Base-by-base conservation (phyloP, 495 filamentous ascomycete genomes). In the Aspergillus nanangensis region DNA sequence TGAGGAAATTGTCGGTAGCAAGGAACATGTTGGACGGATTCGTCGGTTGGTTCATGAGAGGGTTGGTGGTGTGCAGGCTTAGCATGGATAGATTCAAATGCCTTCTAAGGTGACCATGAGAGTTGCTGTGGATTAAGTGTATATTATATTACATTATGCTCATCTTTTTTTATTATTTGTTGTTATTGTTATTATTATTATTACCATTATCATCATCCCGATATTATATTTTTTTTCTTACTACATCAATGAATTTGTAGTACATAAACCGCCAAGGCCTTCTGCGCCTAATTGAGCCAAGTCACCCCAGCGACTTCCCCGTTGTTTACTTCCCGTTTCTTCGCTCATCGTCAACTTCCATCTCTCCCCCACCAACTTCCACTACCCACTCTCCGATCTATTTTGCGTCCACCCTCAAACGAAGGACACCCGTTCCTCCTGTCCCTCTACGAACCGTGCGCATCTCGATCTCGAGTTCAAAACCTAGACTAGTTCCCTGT, bases 1-100 rank as follows among this genome's bases (percentile, higher is more conserved):
- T 23, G 15, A 27, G n/a, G n/a, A n/a, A 42, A 37, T 13, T 25
- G 10, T 22, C 14, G 34, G 34, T 32, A 44, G 48, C 34, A 24
- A 53, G 23, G 57, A 62, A 46, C 56, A 61, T 44, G 45, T 59
- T 42, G 56, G 56, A 22, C 55, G 55, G 14, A 47, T 57, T 36
- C 44, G 44, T 18, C 38, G 48, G 23, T 44, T 57, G 27, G 34
- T 57, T 19, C 20, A 44, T 24, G 50, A 57, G 49, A 43, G 53
- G 9, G 34, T 27, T 11, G 32, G 33, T 11, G 43, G 31, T 29
- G 25, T 29, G 5, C 7, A 29, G 25, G 25, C 11, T 5, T 29
- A 29, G 25, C 5, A 29, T 29, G 25, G 25, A n/a, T n/a, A n/a
- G n/a, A n/a, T n/a, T n/a, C n/a, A n/a, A n/a, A n/a, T n/a, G n/a